phyloP scores from a whole-genome alignment of 208 protist genomes.

The Blastocrithidia nonstop region DNA sequence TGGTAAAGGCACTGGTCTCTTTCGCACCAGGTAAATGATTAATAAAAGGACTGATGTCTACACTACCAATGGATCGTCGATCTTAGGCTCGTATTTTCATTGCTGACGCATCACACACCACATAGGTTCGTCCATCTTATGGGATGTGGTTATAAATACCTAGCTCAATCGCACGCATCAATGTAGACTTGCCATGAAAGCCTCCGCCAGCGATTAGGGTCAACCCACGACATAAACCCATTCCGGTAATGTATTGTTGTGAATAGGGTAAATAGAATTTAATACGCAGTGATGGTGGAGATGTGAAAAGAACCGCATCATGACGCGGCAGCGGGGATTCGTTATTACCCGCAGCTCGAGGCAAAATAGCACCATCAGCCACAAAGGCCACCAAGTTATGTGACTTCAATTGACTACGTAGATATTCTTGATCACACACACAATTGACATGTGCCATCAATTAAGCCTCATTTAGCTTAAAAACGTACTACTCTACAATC shows the following conservation, averaged over 20 bases:
- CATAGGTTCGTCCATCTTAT: constrained; percentile 85
- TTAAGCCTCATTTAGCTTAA: constrained; percentile 6
- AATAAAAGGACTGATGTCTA: constrained; percentile 91
- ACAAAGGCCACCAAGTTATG: constrained; percentile 79
- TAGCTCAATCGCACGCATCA: constrained; percentile 82
- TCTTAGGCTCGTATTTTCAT: constrained; percentile 92
- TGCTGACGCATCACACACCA: constrained; percentile 62
- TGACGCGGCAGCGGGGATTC: constrained; percentile 78
- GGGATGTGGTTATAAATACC: constrained; percentile 91
- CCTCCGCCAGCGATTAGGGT: constrained; percentile 91
- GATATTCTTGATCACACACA: constrained; percentile 79
- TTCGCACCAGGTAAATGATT: constrained; percentile 73
- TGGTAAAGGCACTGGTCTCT: constrained; percentile 46
- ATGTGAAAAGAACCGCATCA: constrained; percentile 38
- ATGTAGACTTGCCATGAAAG: constrained; percentile 93
- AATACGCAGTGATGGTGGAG: constrained; percentile 40
- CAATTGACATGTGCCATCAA: constrained; percentile 55
- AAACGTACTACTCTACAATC: constrained; percentile 12
- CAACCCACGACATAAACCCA: constrained; percentile 83
- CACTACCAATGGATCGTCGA: constrained; percentile 61
- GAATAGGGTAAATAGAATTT: constrained; percentile 62
- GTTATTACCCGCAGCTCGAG: constrained; percentile 64
- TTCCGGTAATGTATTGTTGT: constrained; percentile 40
- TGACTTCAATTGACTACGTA: constrained; percentile 35
- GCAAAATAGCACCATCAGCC: constrained; percentile 80